These are phyloP conservation scores for Dujonia santamariae DNA, from an alignment of 1,139 yeast genomes.

Conservation along the genomic window DNA sequence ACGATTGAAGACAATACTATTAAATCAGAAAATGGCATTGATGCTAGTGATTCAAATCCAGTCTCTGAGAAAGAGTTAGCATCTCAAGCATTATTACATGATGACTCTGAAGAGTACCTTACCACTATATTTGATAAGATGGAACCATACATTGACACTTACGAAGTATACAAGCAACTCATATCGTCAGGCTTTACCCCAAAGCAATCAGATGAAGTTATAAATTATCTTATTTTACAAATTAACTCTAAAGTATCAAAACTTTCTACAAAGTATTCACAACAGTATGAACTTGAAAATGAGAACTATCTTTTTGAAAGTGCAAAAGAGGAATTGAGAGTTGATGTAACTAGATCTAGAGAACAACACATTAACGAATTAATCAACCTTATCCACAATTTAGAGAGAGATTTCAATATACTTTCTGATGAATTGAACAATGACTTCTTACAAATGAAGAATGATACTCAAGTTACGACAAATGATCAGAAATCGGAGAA, in stretches of 20 bases:
- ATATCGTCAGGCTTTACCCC: conserved; percentile 48
- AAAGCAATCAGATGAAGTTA: conserved; percentile 51
- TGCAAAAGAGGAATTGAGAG: conserved; percentile 82
- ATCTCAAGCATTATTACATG: conserved; percentile 1
- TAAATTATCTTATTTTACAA: conserved; percentile 47
- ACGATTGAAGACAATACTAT: neutral
- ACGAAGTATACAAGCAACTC: conserved; percentile 41
- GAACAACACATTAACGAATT: conserved; percentile 69
- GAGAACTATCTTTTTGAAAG: conserved; percentile 88
- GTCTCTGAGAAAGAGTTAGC: neutral
- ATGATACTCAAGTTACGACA: conserved; percentile 79
- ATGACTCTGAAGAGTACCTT: conserved; percentile 18
- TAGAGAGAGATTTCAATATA: conserved; percentile 69
- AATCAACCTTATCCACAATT: conserved; percentile 60
- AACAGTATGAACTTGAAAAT: conserved; percentile 73
- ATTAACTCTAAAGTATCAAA: conserved; percentile 55
- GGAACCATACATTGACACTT: conserved; percentile 54
- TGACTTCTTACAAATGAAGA: conserved; percentile 59
- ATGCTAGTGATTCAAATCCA: neutral
- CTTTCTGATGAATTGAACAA: conserved; percentile 78
- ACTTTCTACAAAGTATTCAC: conserved; percentile 58
- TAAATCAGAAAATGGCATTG: neutral
- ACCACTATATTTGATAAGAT: conserved; percentile 38
- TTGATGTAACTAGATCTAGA: conserved; percentile 73
- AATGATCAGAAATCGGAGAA: conserved; percentile 87